Base-by-base conservation (phyloP, 768 basidiomycete species). In the Boletus edulis region DNA sequence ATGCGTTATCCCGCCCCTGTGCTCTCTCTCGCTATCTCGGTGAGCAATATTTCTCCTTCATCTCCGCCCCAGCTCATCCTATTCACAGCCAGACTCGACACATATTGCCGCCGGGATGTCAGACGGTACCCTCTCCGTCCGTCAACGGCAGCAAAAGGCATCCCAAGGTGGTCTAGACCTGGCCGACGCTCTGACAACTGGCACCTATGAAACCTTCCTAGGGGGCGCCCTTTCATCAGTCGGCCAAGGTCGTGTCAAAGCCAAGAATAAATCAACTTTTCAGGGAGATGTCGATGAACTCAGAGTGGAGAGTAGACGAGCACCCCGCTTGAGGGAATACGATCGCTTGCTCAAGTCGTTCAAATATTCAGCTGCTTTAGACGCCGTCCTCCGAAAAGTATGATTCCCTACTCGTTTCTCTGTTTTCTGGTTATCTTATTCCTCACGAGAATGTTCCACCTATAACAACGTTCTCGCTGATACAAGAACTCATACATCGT, bases 91-190 rank as follows among this genome's bases (percentile, higher is more conserved):
- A 27, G 95, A 98, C 69, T 92, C 97, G 63, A 95, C 94, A 0
- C 97, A 98, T 65, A 88, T 99, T 39, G 91, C 92, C 1, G 91
- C 91, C 2, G 97, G 97, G n/a, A 92, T 98, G 88, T 87, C 94
- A 15, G 97, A 98, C 67, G 96, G 96, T 3, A 98, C 96, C 2
- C 79, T 99, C n/a, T 95, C 95, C n/a, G 83, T 99, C 45, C 91
- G 97, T 29, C 81, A 92, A 61, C 83, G 95, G 55, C 89, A 92
- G 61, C 81, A 79, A 17, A 94, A 91, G 70, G 73, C 83, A 0
- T 82, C 81, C n/a, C 84, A 90, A 67, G 64, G 72, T 0, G 69
- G 72, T 4, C 62, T 69, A 3, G 72, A 74, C 43, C 69, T 76
- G 55, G 69, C 74, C 20, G 62, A 63, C 10, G 65, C 77, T 0